A percentile compares a stretch with the other conserved stretches of the same genome.
phyloP scores from a whole-genome alignment of 169 alveolate genomes.

The Eimeria tenella region DNA sequence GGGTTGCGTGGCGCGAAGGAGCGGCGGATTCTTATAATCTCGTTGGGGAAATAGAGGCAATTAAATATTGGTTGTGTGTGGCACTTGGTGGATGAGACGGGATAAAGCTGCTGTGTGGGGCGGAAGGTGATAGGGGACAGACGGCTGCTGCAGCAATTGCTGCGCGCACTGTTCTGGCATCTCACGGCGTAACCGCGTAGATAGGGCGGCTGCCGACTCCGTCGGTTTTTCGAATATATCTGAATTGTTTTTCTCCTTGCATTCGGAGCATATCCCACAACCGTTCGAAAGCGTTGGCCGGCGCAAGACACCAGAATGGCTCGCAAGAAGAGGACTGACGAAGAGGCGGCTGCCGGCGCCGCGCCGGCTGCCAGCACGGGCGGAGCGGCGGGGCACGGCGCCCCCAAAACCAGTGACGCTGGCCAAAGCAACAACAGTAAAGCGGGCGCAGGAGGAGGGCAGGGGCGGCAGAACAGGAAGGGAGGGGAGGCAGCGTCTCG shows the following conservation, averaged over 20 bases:
- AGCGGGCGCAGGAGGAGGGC: conserved; percentile 53
- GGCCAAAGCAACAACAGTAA: conserved; percentile 39
- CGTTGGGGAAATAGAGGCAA: neutral
- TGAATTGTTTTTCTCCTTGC: conserved; percentile 38
- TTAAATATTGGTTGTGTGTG: conserved; percentile 1
- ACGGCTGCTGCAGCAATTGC: conserved; percentile 70
- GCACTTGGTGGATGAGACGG: conserved; percentile 20
- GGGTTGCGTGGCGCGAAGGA: neutral
- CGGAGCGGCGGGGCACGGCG: conserved; percentile 27
- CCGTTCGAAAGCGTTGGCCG: conserved; percentile 38
- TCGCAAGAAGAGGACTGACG: conserved; percentile 79
- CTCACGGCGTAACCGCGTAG: conserved; percentile 44
- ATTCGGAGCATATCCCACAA: conserved; percentile 35
- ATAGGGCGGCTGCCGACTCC: conserved; percentile 44
- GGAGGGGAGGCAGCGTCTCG: conserved; percentile 73
- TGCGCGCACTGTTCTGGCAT: conserved; percentile 76
- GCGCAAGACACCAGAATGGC: conserved; percentile 74
- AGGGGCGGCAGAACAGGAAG: conserved; percentile 24
- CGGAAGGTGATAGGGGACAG: conserved; percentile 58
- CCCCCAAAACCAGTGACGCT: conserved; percentile 48
- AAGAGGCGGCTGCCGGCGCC: conserved; percentile 76
- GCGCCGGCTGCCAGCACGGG: conserved; percentile 33
- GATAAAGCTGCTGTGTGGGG: conserved; percentile 35
- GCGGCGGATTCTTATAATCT: neutral
- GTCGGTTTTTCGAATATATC: neutral